Conservation (phyloP, 495 filamentous ascomycete genomes). For the Glarea lozoyensis region DNA sequence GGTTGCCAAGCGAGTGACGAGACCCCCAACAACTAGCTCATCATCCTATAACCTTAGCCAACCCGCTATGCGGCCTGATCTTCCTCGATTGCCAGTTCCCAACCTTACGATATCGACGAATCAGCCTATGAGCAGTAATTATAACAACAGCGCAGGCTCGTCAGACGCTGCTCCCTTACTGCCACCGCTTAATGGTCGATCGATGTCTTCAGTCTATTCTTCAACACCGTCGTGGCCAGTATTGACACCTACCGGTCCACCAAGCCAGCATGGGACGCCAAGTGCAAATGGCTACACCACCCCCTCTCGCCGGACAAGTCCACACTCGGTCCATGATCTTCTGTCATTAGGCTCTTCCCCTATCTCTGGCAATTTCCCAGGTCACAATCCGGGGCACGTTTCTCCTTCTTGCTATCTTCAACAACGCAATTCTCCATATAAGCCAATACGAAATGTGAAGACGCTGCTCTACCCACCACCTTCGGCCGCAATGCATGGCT, state of each 20-base stretch:
- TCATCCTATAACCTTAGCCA: conserved; percentile 12
- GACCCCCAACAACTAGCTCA: conserved; percentile 10
- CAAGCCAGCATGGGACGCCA: conserved; percentile 2
- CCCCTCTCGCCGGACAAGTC: conserved; percentile 25
- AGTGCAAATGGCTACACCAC: conserved; percentile 18
- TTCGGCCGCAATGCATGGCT: conserved; percentile 67
- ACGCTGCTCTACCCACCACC: conserved; percentile 85
- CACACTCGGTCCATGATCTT: conserved; percentile 20
- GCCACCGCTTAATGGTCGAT: conserved; percentile 37
- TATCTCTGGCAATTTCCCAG: conserved; percentile 36
- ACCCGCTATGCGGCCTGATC: conserved; percentile 17
- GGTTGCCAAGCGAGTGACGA: conserved; percentile 54
- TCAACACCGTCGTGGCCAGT: conserved; percentile 31
- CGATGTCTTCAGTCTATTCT: conserved; percentile 56
- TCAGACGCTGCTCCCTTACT: conserved; percentile 28
- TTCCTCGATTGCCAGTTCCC: conserved; percentile 49
- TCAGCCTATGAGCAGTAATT: conserved; percentile 23
- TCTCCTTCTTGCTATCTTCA: conserved; percentile 51
- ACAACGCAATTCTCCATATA: conserved; percentile 75
- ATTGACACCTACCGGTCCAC: conserved; percentile 19
- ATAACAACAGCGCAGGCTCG: conserved; percentile 12
- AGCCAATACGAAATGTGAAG: conserved; percentile 79
- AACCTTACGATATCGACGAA: conserved; percentile 38
- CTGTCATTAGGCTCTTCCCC: conserved; percentile 36
- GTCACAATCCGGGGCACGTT: conserved; percentile 42